Evolutionary conservation across 1,284 basidiomycete genomes (phyloP), one percentile per base, ranked within the genome.

Genomic region (Tilletia indica): DNA sequence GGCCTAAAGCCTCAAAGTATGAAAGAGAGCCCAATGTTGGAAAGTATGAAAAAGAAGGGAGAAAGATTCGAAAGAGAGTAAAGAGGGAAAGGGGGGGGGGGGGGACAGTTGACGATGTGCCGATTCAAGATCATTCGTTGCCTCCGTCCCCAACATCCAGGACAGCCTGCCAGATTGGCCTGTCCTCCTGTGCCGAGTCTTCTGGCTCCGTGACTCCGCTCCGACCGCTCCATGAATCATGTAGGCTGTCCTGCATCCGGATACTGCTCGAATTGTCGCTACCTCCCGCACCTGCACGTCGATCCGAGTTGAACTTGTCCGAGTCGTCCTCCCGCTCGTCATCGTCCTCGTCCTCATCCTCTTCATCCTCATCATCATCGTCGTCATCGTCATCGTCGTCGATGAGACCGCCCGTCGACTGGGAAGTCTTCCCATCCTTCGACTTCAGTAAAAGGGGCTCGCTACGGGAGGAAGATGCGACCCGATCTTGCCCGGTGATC

Each of bases 321-420:
- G 54, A 67, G 2, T 64, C 67, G 4, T 38, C 47, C 11, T 72
- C 71, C n/a, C 47, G 34, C 6, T 63, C 71, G 4, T 68, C 74
- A 4, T 71, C 71, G 9, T 69, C 45, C 19, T 58, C 75, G 36
- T 70, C 68, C n/a, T 72, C 72, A 45, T 68, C 54, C 14, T 31
- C 31, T 25, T 70, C 68, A 9, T 68, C 54, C 14, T 31, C 31
- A 36, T 70, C 68, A 9, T 68, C 69, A 12, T 47, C 21, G 39
- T 71, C 68, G n/a, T 61, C 61, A 9, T 63, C 66, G 21, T 58
- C 47, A 34, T 72, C 66, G 11, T 75, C 71, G 21, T 70, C 70
- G 9, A 72, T 58, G 4, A 51, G 67, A 12, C 42, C 49, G 67
- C 9, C 16, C 36, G 11, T 70, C 72, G 25, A 39, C 48, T 67